Evolutionary conservation across 2,329 filamentous ascomycete genomes (phyloP), one percentile per base, ranked within the genome.

Genomic region (Penicillium sp.): DNA sequence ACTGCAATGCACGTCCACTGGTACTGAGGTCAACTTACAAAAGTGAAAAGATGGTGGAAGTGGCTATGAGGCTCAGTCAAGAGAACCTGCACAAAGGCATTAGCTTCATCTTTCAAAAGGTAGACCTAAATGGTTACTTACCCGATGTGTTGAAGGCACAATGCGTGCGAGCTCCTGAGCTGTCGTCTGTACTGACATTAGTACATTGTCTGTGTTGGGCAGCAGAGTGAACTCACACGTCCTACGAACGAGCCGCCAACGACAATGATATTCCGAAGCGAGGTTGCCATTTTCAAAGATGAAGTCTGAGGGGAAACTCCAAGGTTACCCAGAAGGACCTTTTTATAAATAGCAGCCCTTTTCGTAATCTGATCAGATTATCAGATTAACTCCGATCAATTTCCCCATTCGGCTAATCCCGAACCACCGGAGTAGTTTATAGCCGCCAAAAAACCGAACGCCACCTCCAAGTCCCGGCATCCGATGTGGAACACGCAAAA

Each of bases 171-270:
- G 63, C 46, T 74, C 71, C 45, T 72, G 70, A 15, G 70, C 71
- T 1, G 71, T 68, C 7, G 60, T 50, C 69, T 70, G 45, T 35
- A 25, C 23, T 15, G 45, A 8, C 15, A 29, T 65, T 48, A 64
- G 50, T 47, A 15, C 18, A 32, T 27, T 32, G 31, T 18, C 10
- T 18, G 18, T 32, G 18, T 25, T 21, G 31, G 13, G 32, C 15
- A 34, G 10, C 9, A 21, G 9, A 16, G 15, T 45, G 37, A 25
- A 58, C 66, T 59, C 38, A 72, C 66, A 51, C 67, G 65, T 27
- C 70, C 70, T 23, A 73, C 70, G 51, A 72, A 73, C 5, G 70
- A 73, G 8, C 70, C 70, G 15, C 70, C 70, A 21, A 73, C 63
- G 9, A 73, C 68, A 31, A 73, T 63, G n/a, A 73, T 64, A 50